phyloP scores from a whole-genome alignment of 768 basidiomycete species.

The Boletus eberwhitei region DNA sequence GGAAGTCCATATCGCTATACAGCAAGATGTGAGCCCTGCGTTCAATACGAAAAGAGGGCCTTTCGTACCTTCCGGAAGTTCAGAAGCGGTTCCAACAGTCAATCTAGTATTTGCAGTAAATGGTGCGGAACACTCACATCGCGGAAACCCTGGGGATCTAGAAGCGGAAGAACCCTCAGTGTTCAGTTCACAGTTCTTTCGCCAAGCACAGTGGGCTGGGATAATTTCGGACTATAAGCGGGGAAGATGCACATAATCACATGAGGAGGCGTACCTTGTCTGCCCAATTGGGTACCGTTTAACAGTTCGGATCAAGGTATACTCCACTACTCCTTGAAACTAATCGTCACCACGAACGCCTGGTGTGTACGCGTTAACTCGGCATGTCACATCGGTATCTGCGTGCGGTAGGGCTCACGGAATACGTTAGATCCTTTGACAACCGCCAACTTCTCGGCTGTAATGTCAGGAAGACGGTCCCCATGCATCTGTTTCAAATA shows the following conservation, averaged over 20 bases:
- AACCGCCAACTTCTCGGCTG: conserved; percentile 50
- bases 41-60: neutral
- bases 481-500: conserved; percentile 55
- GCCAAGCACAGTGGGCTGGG: conserved; percentile 59
- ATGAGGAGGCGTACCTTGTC: conserved; percentile 42
- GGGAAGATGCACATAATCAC: neutral
- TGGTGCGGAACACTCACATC: conserved; percentile 33
- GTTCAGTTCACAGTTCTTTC: conserved; percentile 51
- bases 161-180: neutral
- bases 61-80: conserved; percentile 63
- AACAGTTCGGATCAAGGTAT: conserved; percentile 54
- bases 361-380: conserved; percentile 17
- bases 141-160: conserved; percentile 66
- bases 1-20: conserved; percentile 45
- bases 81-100: conserved; percentile 39
- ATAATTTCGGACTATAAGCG: neutral
- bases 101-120: neutral
- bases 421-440: conserved; percentile 62
- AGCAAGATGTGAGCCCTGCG: neutral
- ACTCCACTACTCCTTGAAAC: conserved; percentile 58
- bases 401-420: conserved; percentile 35
- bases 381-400: neutral
- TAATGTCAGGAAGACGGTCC: conserved; percentile 56
- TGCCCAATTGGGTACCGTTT: conserved; percentile 62
- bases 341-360: conserved; percentile 61